phyloP scores from a whole-genome alignment of 2,329 filamentous ascomycete species.

The Fusarium sp. region DNA sequence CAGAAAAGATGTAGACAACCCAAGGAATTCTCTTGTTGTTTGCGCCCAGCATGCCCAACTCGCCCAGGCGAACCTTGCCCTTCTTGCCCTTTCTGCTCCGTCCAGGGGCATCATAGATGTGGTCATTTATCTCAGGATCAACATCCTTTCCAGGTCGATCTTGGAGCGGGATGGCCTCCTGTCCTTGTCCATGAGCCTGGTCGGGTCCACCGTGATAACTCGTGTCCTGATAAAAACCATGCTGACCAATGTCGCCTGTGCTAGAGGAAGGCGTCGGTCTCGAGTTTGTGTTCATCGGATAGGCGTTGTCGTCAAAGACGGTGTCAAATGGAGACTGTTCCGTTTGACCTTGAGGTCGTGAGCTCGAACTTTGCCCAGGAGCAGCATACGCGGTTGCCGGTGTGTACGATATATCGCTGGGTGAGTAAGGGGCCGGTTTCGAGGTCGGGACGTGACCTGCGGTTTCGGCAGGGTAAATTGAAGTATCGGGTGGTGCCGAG shows the following conservation, averaged over 20 bases:
- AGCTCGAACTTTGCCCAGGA: slow-evolving; percentile 41
- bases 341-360: slow-evolving; percentile 44
- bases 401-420: slow-evolving; percentile 36
- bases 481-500: slow-evolving; percentile 31
- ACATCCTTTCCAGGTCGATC: slow-evolving; percentile 59
- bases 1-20: slow-evolving; percentile 84
- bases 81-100: slow-evolving; percentile 51
- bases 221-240: slow-evolving; percentile 64
- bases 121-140: slow-evolving; percentile 63
- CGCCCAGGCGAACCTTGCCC: slow-evolving; percentile 65
- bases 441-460: slow-evolving; percentile 28
- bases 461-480: slow-evolving; percentile 36
- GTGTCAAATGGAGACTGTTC: slow-evolving; percentile 70
- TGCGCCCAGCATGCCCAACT: slow-evolving; percentile 70
- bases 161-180: slow-evolving; percentile 69
- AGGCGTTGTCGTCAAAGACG: slow-evolving; percentile 76
- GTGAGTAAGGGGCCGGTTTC: slow-evolving; percentile 39
- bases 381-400: slow-evolving; percentile 41
- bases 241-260: slow-evolving; percentile 54
- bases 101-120: slow-evolving; percentile 69
- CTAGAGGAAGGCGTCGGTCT: slow-evolving; percentile 48
- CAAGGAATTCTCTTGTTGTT: slow-evolving; percentile 74
- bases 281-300: slow-evolving; percentile 66
- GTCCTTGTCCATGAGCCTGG: slow-evolving; percentile 49
- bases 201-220: slow-evolving; percentile 64